phyloP scores from a whole-genome alignment of 345 rosid genomes.

The Citrus hindsii region DNA sequence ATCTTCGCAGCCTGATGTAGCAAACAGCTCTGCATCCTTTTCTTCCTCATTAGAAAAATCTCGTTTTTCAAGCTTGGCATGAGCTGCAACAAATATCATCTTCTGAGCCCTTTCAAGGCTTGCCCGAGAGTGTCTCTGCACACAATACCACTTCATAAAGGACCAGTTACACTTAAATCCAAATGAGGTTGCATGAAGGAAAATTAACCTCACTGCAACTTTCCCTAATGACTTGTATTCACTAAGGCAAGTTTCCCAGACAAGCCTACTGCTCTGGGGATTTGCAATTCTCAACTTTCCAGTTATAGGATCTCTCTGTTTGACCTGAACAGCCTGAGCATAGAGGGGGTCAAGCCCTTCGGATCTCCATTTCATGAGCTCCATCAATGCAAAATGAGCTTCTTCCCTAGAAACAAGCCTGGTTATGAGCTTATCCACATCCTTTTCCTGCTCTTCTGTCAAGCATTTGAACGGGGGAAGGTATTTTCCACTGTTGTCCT shows the following conservation, averaged over 20 bases:
- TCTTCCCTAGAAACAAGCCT: slow-evolving; percentile 49
- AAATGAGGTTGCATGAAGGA: slow-evolving; percentile 52
- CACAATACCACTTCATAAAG: slow-evolving; percentile 38
- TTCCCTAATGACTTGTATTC: slow-evolving; percentile 52
- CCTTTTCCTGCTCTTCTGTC: slow-evolving; percentile 54
- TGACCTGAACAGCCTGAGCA: slow-evolving; percentile 63
- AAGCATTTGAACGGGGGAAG: slow-evolving; percentile 57
- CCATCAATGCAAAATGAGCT: slow-evolving; percentile 53
- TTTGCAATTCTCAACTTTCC: slow-evolving; percentile 59
- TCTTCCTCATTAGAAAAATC: slow-evolving; percentile 49
- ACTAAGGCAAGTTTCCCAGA: slow-evolving; percentile 63
- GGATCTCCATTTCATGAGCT: slow-evolving; percentile 64
- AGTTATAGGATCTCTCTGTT: slow-evolving; percentile 45
- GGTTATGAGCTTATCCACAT: slow-evolving; percentile 50
- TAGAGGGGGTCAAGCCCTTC: slow-evolving; percentile 59
- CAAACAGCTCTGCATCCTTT: slow-evolving; percentile 44
- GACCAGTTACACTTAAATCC: slow-evolving; percentile 50
- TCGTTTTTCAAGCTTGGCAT: slow-evolving; percentile 46
- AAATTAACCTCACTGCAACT: slow-evolving; percentile 51
- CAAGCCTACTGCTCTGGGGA: slow-evolving; percentile 57
- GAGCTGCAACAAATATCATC: slow-evolving; percentile 55
- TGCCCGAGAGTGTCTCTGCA: slow-evolving; percentile 32
- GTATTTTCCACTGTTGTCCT: slow-evolving; percentile 47
- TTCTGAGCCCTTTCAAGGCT: slow-evolving; percentile 53
- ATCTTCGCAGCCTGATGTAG: slow-evolving; percentile 33